Evolutionary conservation across 495 filamentous ascomycete species (phyloP), one percentile per base, ranked within the genome.

Genomic region (Lentithecium fluviatile): DNA sequence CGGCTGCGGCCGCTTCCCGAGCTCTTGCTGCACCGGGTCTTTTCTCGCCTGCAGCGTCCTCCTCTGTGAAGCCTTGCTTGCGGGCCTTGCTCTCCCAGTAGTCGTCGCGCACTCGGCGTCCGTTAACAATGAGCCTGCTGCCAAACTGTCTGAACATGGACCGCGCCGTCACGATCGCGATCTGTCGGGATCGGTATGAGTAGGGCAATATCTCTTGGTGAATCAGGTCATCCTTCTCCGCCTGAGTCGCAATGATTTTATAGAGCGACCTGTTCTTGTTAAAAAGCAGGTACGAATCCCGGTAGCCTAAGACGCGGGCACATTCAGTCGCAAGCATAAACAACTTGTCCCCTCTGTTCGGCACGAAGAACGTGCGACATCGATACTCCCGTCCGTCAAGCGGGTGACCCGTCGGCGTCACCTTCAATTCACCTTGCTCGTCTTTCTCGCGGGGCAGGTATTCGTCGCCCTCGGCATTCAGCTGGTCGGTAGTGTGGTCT

Each of bases 131-230:
- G 37, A 99, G 87, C 52, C 95, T 81, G 67, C 91, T 95, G n/a
- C 94, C 94, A 70, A 99, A 99, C 73, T 99, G 94, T 17, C 94
- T 87, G 72, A 97, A 99, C 94, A 99, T 99, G 46, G 94, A 97
- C 62, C 88, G 86, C n/a, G 94, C 94, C 2, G 94, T 97, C 26
- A 99, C 94, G 58, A 99, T 97, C 24, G 94, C 95, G 59, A 97
- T 99, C 75, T 99, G 94, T 40, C 94, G 87, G 6, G 94, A 99
- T 20, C 95, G 84, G 69, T 99, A 99, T 21, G 94, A 97, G 74
- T 97, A 99, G 0, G 95, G 95, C 26, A 99, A 76, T 52, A 97
- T 91, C 68, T 97, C 94, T 74, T 97, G 91, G 56, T 85, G 79
- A 36, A 99, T 97, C 6, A 99, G 77, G 71, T 97, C 91, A 68